Evolutionary conservation across 345 rosid genomes (phyloP), one percentile per base, ranked within the genome.

Genomic region (Gynandropsis gynandra): DNA sequence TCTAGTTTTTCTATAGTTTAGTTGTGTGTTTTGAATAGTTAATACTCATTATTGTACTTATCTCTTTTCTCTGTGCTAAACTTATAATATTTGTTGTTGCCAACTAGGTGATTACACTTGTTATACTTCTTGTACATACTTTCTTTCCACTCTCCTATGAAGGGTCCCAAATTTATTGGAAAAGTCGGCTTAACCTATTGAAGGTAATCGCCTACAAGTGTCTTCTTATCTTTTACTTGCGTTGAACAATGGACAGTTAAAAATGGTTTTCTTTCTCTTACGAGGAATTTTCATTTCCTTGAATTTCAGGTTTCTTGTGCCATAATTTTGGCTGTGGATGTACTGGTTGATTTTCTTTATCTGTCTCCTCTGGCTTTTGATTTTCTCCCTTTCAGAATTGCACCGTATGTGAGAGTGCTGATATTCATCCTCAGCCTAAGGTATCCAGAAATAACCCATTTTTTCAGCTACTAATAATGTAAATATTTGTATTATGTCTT

Each of bases 321-420:
- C 5, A 47, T 76, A 64, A 58, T 92, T 69, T 71, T 92, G 88
- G 60, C 74, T 31, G 83, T 68, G 16, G 98, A 92, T 81, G 63
- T 85, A 43, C 66, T 92, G 72, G 77, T 73, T 61, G 85, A 85
- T 73, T 55, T 65, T 64, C 71, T 87, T 56, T 92, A 76, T 66
- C 66, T 85, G 69, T 87, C 95, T 65, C 93, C 84, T 3, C 72
- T 79, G 64, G 80, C 77, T 59, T 61, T 79, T 27, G 56, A 61
- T 62, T 80, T 49, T 68, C 93, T 92, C 66, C 95, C 98, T 11
- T 54, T 82, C 54, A 77, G 98, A 63, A 67, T 81, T 52, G 97
- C 98, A 11, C 98, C 95, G 16, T 87, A 92, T 39, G 66, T 82
- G 58, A 76, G 97, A 74, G 98, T 92, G 61, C 53, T 79, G 47